These are phyloP conservation scores for Nitzschia sp. DNA, from an alignment of 108 stramenopile genomes.

Conservation along the genomic window DNA sequence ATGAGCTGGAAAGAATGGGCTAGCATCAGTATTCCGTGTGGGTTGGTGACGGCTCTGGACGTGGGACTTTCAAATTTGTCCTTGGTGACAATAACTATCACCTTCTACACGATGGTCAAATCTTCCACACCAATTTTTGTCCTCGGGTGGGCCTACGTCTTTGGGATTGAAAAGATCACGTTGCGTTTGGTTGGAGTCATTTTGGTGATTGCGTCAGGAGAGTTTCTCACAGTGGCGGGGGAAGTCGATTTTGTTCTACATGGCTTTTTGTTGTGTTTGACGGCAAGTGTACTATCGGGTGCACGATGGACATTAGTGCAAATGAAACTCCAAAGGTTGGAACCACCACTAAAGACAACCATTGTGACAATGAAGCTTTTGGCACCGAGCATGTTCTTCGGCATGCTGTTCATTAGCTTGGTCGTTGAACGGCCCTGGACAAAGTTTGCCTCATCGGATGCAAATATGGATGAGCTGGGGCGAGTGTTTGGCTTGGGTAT, in stretches of 20 bases:
- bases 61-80: constrained; percentile 83
- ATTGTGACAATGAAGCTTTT: constrained; percentile 82
- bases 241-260: constrained; percentile 34
- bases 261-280: constrained; percentile 72
- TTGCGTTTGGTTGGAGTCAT: constrained; percentile 71
- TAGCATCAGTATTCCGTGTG: constrained; percentile 74
- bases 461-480: constrained; percentile 25
- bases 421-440: constrained; percentile 67
- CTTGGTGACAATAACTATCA: constrained; percentile 73
- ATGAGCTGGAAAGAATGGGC: constrained; percentile 78
- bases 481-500: constrained; percentile 56
- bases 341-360: constrained; percentile 81
- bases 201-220: constrained; percentile 68
- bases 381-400: constrained; percentile 76
- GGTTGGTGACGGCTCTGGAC: constrained; percentile 76
- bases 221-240: constrained; percentile 77
- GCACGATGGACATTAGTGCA: constrained; percentile 88
- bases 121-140: constrained; percentile 86
- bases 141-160: constrained; percentile 71
- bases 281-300: constrained; percentile 69
- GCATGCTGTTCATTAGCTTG: constrained; percentile 66
- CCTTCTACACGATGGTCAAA: constrained; percentile 91
- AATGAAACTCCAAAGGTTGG: constrained; percentile 72
- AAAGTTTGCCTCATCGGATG: constrained; percentile 38
- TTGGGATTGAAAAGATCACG: constrained; percentile 82